These are phyloP conservation scores for Plasmodium sp. DNA, from an alignment of 169 alveolate genomes.

Conservation along the genomic window DNA sequence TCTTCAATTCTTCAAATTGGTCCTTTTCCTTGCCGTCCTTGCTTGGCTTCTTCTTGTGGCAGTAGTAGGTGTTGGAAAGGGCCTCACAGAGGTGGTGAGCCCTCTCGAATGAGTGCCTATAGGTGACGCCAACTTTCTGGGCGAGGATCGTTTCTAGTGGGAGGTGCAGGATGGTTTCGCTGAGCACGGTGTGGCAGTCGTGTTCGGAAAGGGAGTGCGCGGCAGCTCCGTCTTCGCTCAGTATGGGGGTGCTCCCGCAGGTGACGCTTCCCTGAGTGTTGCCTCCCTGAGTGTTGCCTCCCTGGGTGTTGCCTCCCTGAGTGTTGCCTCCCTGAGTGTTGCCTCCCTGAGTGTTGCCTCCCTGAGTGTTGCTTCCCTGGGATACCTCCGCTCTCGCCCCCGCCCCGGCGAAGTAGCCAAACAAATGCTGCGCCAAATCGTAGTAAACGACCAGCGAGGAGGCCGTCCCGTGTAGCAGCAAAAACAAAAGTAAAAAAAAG, in stretches of 20 bases:
- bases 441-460: constrained; percentile 34
- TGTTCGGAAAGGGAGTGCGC: background rate
- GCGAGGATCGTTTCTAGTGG: constrained; percentile 30
- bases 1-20: constrained; percentile 17
- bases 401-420: background rate
- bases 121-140: background rate
- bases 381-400: background rate
- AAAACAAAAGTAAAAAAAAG: constrained; percentile 25
- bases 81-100: background rate
- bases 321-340: too few species aligned
- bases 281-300: too few species aligned
- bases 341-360: too few species aligned
- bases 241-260: background rate
- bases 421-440: constrained; percentile 11
- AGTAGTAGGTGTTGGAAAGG: constrained; percentile 31
- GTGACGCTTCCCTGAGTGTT: background rate
- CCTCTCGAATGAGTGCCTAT: background rate
- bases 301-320: too few species aligned
- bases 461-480: background rate
- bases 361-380: background rate
- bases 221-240: background rate
- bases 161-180: constrained; percentile 5
- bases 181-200: background rate
- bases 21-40: constrained; percentile 20
- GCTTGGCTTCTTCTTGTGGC: constrained; percentile 17